Evolutionary conservation across 768 basidiomycete species (phyloP).

Genomic region (Psilocybe sp.): DNA sequence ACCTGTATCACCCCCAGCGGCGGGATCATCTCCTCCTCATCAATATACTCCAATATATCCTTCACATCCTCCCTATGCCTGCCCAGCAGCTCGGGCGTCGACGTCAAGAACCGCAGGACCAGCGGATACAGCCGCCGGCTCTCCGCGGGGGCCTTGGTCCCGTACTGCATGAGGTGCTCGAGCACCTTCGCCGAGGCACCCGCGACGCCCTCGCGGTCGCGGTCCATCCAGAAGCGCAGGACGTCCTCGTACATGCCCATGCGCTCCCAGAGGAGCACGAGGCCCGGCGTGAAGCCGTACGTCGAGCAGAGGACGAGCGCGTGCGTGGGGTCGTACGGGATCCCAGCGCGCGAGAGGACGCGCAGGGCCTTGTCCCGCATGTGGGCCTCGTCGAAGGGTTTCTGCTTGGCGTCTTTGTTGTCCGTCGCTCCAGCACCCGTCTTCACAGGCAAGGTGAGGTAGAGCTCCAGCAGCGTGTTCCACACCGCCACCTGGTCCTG

Average conservation of each 20-base stretch:
- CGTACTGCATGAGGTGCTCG: slow-evolving; percentile 73
- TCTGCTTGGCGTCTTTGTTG: slow-evolving; percentile 3
- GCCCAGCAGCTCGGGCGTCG: slow-evolving; percentile 67
- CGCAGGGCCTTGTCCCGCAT: slow-evolving; percentile 68
- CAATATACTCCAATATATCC: slow-evolving; percentile 71
- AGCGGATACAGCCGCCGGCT: slow-evolving; percentile 82
- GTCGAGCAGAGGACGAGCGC: slow-evolving; percentile 95
- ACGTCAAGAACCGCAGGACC: slow-evolving; percentile 87
- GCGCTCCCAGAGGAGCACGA: slow-evolving; percentile 89
- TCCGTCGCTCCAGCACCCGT: background rate
- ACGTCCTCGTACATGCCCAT: slow-evolving; percentile 97
- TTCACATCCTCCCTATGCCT: slow-evolving; percentile 72
- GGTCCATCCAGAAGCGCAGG: too few species aligned
- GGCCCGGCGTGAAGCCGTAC: slow-evolving; percentile 74
- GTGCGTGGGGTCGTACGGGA: slow-evolving; percentile 87
- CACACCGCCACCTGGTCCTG: slow-evolving; percentile 83
- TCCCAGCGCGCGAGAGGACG: slow-evolving; percentile 54
- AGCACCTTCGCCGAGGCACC: slow-evolving; percentile 59
- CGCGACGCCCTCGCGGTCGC: slow-evolving; percentile 11
- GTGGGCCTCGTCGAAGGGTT: slow-evolving; percentile 28
- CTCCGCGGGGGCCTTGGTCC: slow-evolving; percentile 27
- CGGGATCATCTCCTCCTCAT: slow-evolving; percentile 79
- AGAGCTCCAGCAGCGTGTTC: slow-evolving; percentile 95
- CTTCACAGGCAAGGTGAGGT: slow-evolving; percentile 58
- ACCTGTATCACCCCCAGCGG: slow-evolving; percentile 90